Evolutionary conservation across 257 asterid genomes (phyloP).

Genomic region (Salvia miltiorrhiza): DNA sequence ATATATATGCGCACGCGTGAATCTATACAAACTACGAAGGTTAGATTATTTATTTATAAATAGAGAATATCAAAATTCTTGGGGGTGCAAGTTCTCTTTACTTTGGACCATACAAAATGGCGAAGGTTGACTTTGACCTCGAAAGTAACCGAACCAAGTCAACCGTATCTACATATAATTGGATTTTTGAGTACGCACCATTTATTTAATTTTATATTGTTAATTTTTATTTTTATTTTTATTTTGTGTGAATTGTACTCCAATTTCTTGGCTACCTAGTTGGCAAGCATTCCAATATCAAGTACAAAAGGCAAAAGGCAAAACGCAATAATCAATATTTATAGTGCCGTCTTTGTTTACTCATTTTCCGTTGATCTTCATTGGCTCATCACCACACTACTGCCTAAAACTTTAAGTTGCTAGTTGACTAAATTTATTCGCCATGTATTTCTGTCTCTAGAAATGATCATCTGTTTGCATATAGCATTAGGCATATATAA

Average conservation of each 20-base stretch:
- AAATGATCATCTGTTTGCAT: not conserved
- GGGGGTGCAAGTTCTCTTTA: too few species aligned
- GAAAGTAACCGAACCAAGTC: not conserved
- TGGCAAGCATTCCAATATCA: not conserved
- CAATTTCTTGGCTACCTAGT: not conserved
- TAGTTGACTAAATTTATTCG: constrained; percentile 10
- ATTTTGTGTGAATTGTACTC: not conserved
- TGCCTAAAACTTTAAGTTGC: not conserved
- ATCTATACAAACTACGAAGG: too few species aligned
- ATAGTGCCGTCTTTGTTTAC: constrained; percentile 18
- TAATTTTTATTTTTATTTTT: too few species aligned
- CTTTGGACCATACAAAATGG: not conserved
- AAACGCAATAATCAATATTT: not conserved
- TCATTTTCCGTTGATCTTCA: not conserved
- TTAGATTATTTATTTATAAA: too few species aligned
- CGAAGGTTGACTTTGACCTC: not conserved
- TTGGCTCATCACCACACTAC: constrained; percentile 2
- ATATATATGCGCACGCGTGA: too few species aligned
- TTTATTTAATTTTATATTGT: not conserved
- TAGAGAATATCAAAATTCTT: too few species aligned
- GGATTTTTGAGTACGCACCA: not conserved
- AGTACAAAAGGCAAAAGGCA: not conserved
- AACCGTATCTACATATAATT: not conserved
- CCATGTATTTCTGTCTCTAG: not conserved
- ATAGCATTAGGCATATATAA: too few species aligned